A percentile compares a stretch with the other conserved stretches of the same genome.
These are phyloP conservation scores for Botrytis paeoniae DNA, from an alignment of 2,329 filamentous ascomycete genomes.

Conservation along the genomic window DNA sequence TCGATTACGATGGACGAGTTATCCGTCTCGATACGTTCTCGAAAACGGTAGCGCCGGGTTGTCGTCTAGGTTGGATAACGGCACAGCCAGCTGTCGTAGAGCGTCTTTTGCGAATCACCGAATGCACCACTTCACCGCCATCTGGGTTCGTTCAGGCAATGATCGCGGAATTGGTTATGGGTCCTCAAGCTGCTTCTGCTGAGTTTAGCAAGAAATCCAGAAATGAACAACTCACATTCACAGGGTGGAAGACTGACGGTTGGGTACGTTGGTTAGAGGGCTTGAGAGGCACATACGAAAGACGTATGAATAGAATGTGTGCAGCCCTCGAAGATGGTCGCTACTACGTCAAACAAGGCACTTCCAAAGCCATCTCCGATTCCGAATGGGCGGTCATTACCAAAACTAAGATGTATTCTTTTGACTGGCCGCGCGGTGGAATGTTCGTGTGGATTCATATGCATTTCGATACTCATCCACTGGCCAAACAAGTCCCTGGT, in stretches of 20 bases:
- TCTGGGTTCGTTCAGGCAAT: conserved; percentile 87
- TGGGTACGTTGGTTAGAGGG: conserved; percentile 92
- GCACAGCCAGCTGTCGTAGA: conserved; percentile 76
- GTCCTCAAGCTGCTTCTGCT: conserved; percentile 57
- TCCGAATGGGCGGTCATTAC: conserved; percentile 73
- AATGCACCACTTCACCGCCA: conserved; percentile 76
- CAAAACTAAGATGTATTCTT: conserved; percentile 71
- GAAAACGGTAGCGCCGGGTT: conserved; percentile 88
- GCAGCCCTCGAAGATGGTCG: conserved; percentile 66
- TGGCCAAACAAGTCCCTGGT: conserved; percentile 55
- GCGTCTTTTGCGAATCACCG: conserved; percentile 68
- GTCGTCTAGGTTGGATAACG: conserved; percentile 87
- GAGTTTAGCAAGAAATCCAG: conserved; percentile 42
- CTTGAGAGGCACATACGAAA: conserved; percentile 78
- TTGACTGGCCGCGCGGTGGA: conserved; percentile 76
- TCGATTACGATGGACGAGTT: conserved; percentile 84
- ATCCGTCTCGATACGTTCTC: conserved; percentile 90
- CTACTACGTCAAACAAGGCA: conserved; percentile 62
- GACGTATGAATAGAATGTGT: conserved; percentile 80
- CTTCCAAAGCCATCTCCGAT: conserved; percentile 51
- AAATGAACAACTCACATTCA: conserved; percentile 39
- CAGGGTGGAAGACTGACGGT: conserved; percentile 75
- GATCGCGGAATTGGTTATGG: conserved; percentile 73
- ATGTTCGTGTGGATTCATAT: conserved; percentile 89
- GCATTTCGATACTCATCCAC: conserved; percentile 69